A percentile compares a stretch with the other conserved stretches of the same genome.
Evolutionary conservation across 2,329 filamentous ascomycete genomes (phyloP).

Genomic region (Aspergillus flavus): DNA sequence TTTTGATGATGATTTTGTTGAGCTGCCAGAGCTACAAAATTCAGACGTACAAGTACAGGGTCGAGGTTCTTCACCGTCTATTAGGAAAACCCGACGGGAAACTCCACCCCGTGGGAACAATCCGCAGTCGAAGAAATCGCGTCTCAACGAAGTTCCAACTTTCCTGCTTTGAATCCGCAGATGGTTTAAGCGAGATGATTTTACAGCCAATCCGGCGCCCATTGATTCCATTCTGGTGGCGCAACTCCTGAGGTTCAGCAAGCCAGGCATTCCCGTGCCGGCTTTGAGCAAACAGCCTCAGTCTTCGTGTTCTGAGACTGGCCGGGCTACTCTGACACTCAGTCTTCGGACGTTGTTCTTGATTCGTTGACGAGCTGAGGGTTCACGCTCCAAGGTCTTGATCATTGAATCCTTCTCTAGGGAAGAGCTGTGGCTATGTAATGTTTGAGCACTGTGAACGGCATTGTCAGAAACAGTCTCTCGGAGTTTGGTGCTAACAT

Average conservation of each 20-base stretch:
- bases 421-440: constrained; percentile 33
- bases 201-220: neutral
- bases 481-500: constrained; percentile 15
- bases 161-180: constrained; percentile 40
- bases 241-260: neutral
- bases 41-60: constrained; percentile 25
- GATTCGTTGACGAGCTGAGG: constrained; percentile 33
- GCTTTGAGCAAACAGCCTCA: neutral
- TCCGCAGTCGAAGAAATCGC: constrained; percentile 37
- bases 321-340: constrained; percentile 29
- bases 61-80: constrained; percentile 19
- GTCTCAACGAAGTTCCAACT: constrained; percentile 48
- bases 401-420: constrained; percentile 33
- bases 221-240: neutral
- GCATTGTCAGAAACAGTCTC: constrained; percentile 29
- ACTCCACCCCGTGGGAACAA: constrained; percentile 19
- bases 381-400: constrained; percentile 27
- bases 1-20: constrained; percentile 45
- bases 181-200: neutral
- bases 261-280: neutral
- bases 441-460: constrained; percentile 36
- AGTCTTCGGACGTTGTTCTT: constrained; percentile 32
- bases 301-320: constrained; percentile 21
- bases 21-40: constrained; percentile 35
- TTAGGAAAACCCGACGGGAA: constrained; percentile 17